A percentile compares a stretch with the other conserved stretches of the same genome.
These are phyloP conservation scores for Cladophialophora psammophila DNA, from an alignment of 2,329 filamentous ascomycete genomes.

Conservation along the genomic window DNA sequence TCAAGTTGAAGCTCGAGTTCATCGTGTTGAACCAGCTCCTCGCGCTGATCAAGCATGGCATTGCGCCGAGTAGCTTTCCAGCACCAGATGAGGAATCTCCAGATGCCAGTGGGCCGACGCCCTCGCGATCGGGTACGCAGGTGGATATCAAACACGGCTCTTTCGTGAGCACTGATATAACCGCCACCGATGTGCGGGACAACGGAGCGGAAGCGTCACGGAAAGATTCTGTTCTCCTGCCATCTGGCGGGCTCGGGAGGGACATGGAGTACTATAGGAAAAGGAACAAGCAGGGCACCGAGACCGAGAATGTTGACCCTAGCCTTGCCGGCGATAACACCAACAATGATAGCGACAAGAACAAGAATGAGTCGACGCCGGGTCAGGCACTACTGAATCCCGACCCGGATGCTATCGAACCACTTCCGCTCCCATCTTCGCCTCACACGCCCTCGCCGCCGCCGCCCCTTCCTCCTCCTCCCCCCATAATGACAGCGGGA, in stretches of 20 bases:
- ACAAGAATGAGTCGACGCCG: neutral
- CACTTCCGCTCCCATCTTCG: neutral
- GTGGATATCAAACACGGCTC: slow-evolving; percentile 8
- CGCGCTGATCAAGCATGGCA: slow-evolving; percentile 15
- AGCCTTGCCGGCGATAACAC: neutral
- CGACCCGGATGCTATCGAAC: slow-evolving; percentile 11
- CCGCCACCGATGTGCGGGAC: slow-evolving; percentile 5
- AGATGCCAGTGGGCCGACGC: slow-evolving; percentile 7
- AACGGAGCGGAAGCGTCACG: neutral
- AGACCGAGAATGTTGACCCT: neutral
- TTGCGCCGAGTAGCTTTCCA: slow-evolving; percentile 13
- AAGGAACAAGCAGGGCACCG: neutral
- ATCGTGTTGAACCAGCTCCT: slow-evolving; percentile 17
- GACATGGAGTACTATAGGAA: slow-evolving; percentile 13
- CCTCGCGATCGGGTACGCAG: neutral
- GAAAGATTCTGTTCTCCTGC: slow-evolving; percentile 1
- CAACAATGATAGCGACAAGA: neutral
- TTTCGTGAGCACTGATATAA: slow-evolving; percentile 9
- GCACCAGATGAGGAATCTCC: slow-evolving; percentile 14
- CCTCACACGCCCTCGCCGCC: neutral
- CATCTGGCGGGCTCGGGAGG: slow-evolving; percentile 4
- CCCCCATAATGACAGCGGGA: neutral
- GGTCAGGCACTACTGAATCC: neutral
- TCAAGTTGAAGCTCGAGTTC: slow-evolving; percentile 13
- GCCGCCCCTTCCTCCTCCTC: neutral